A percentile compares a stretch with the other conserved stretches of the same genome.
phyloP scores from a whole-genome alignment of 495 filamentous ascomycete genomes.

The Pyrenula aspistea region DNA sequence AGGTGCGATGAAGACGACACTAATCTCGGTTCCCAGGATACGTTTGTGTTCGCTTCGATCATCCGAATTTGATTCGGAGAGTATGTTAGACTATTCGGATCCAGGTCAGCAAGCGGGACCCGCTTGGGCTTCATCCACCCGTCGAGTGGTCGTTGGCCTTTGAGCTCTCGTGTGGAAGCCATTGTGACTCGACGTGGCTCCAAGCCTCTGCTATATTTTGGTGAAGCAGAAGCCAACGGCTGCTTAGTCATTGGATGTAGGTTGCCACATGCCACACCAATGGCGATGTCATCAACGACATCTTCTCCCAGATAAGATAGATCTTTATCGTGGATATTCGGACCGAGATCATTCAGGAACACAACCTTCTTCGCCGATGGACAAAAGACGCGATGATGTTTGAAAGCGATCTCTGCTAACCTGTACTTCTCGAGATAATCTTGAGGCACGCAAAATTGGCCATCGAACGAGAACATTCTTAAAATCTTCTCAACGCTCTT shows the following conservation, averaged over 20 bases:
- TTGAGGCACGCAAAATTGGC: constrained; percentile 63
- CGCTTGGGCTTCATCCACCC: constrained; percentile 68
- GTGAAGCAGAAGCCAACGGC: constrained; percentile 12
- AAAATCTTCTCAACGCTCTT: constrained; percentile 76
- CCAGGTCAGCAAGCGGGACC: constrained; percentile 72
- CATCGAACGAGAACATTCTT: constrained; percentile 73
- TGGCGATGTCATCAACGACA: constrained; percentile 56
- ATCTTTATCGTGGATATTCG: constrained; percentile 45
- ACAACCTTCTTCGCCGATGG: constrained; percentile 57
- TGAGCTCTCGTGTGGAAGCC: constrained; percentile 41
- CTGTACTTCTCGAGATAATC: constrained; percentile 68
- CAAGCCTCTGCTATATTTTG: neutral
- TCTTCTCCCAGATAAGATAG: constrained; percentile 70
- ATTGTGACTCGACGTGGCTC: constrained; percentile 25
- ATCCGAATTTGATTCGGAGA: constrained; percentile 55
- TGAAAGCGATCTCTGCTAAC: constrained; percentile 83
- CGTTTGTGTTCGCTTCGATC: constrained; percentile 37
- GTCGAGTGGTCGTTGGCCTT: constrained; percentile 54
- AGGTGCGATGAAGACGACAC: constrained; percentile 19
- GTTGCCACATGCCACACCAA: constrained; percentile 70
- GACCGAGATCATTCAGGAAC: constrained; percentile 51
- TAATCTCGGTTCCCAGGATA: constrained; percentile 39
- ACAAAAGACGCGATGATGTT: constrained; percentile 90
- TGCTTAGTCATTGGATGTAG: constrained; percentile 83
- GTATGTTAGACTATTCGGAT: constrained; percentile 70